Evolutionary conservation across 2,329 filamentous ascomycete genomes (phyloP).

Genomic region (Microdochium bolleyi): DNA sequence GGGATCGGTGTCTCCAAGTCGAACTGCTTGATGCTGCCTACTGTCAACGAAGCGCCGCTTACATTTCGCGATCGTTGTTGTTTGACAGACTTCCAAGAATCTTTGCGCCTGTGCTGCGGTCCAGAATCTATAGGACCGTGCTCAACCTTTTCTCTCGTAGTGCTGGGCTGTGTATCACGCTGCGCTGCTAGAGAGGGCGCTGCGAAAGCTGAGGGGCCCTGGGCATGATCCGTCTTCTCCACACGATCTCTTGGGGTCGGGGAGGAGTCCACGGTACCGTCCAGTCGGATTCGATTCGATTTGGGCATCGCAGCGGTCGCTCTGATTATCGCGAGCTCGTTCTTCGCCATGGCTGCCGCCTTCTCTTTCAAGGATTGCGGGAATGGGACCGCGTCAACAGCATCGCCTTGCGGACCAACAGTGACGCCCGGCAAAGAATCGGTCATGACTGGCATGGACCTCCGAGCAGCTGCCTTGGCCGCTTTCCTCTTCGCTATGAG

Average conservation of each 20-base stretch:
- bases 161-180: neutral
- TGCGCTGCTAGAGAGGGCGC: neutral
- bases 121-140: neutral
- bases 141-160: neutral
- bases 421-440: neutral
- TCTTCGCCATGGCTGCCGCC: neutral
- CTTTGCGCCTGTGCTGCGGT: neutral
- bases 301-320: neutral
- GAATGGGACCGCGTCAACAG: neutral
- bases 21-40: constrained; percentile 15
- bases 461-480: constrained; percentile 11
- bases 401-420: neutral
- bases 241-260: neutral
- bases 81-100: neutral
- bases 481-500: constrained; percentile 2
- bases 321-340: neutral
- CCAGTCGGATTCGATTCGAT: neutral
- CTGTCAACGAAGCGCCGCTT: constrained; percentile 13
- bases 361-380: neutral
- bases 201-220: neutral
- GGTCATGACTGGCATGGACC: constrained; percentile 10
- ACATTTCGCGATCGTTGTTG: constrained; percentile 10
- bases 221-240: neutral
- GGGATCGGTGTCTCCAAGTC: constrained; percentile 28
- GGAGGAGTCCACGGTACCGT: neutral